Conservation (phyloP, 2,329 filamentous ascomycete species). For the Pseudocercospora eumusae region DNA sequence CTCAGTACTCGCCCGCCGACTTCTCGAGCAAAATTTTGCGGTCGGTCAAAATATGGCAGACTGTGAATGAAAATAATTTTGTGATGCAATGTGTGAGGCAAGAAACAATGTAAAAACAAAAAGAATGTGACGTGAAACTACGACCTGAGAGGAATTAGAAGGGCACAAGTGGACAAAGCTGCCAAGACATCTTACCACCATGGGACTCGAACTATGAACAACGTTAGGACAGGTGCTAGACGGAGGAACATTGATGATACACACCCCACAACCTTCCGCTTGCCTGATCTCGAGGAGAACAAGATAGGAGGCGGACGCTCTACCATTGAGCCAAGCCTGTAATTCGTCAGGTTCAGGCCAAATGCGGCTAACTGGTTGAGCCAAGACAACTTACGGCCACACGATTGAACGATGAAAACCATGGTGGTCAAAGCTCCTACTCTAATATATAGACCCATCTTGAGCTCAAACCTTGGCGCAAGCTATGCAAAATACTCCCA, state of each 20-base stretch:
- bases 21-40: too few relatives aligned
- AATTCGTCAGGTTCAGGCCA: background rate
- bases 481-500: background rate
- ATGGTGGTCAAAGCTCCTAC: slow-evolving; percentile 6
- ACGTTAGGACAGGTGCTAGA: background rate
- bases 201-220: slow-evolving; percentile 2
- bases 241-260: background rate
- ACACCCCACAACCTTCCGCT: slow-evolving; percentile 28
- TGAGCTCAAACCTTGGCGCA: background rate
- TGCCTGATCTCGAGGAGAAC: background rate
- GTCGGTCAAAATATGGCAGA: too few relatives aligned
- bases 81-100: too few relatives aligned
- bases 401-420: slow-evolving; percentile 10
- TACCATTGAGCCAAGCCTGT: slow-evolving; percentile 26
- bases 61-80: too few relatives aligned
- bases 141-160: background rate
- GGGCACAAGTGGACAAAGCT: background rate
- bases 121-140: background rate
- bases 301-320: slow-evolving; percentile 28
- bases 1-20: too few relatives aligned
- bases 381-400: slow-evolving; percentile 12
- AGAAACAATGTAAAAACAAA: background rate
- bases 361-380: background rate
- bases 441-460: slow-evolving; percentile 8
- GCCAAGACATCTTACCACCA: background rate